A percentile compares a stretch with the other conserved stretches of the same genome.
Conservation (phyloP, 2,329 filamentous ascomycete species). For the Tolypocladium nubicola region DNA sequence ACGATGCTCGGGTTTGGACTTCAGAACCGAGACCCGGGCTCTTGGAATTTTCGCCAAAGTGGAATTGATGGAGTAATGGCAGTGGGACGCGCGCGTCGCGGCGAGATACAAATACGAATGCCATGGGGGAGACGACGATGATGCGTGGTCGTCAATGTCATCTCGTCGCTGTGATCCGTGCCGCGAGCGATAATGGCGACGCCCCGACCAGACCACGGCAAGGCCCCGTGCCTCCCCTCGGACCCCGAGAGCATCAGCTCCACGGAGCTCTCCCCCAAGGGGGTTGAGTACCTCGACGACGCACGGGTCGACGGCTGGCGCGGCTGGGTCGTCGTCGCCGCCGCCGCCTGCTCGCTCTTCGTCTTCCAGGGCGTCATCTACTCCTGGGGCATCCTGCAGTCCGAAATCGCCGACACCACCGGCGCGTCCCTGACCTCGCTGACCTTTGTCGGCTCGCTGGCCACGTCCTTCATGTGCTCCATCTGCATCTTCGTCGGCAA, state of each 20-base stretch:
- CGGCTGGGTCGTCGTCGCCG: conserved; percentile 15
- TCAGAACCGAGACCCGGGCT: not conserved
- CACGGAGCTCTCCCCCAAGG: not conserved
- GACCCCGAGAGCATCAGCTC: not conserved
- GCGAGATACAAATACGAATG: not conserved
- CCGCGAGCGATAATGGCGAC: not conserved
- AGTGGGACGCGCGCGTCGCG: not conserved
- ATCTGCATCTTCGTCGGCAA: conserved; percentile 13
- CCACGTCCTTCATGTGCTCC: conserved; percentile 16
- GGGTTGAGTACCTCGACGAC: not conserved
- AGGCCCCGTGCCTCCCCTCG: not conserved
- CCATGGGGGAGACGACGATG: too few relatives aligned
- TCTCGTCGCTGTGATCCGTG: not conserved
- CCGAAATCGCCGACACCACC: conserved; percentile 10
- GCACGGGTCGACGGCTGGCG: conserved; percentile 6
- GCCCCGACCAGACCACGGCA: not conserved
- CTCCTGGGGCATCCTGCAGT: conserved; percentile 16
- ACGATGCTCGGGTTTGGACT: not conserved
- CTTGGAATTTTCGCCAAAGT: not conserved
- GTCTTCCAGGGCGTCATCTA: conserved; percentile 18
- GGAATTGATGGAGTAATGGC: not conserved
- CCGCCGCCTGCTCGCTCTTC: conserved; percentile 13
- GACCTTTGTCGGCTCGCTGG: conserved; percentile 16
- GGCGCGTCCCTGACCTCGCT: conserved; percentile 12
- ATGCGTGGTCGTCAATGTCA: not conserved